Conservation (phyloP, 805 yeast species). For the Metschnikowia vanudenii region DNA sequence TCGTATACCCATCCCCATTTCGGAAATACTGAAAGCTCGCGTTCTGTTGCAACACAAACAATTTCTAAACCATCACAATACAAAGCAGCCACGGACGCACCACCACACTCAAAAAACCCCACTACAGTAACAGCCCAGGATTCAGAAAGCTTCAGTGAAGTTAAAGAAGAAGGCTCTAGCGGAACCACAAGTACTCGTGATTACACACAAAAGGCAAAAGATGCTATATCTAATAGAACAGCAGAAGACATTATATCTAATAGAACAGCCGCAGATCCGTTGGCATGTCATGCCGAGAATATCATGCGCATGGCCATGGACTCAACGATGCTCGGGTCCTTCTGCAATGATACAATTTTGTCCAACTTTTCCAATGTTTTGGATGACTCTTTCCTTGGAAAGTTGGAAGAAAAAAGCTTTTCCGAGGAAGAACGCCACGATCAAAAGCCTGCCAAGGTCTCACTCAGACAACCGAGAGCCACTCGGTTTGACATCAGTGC, state of each 20-base stretch:
- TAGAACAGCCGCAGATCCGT: slow-evolving; percentile 32
- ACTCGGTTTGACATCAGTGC: slow-evolving; percentile 37
- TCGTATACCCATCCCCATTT: neutral
- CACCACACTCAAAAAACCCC: too few species aligned
- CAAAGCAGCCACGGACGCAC: too few species aligned
- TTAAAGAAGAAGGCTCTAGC: too few species aligned
- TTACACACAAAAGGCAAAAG: neutral
- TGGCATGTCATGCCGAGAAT: slow-evolving; percentile 47
- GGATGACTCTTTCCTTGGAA: slow-evolving; percentile 31
- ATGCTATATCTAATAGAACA: neutral
- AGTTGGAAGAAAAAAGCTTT: slow-evolving; percentile 16
- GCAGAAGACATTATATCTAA: neutral
- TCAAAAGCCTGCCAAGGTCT: neutral
- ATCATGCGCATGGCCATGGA: slow-evolving; percentile 48
- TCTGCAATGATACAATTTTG: slow-evolving; percentile 37
- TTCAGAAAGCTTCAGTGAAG: too few species aligned
- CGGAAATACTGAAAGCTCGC: neutral
- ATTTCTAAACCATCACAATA: too few species aligned
- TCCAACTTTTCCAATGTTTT: slow-evolving; percentile 32
- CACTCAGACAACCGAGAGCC: slow-evolving; percentile 20
- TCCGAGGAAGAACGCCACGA: slow-evolving; percentile 14
- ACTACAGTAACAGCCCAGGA: too few species aligned
- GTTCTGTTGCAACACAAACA: too few species aligned
- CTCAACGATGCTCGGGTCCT: slow-evolving; percentile 45
- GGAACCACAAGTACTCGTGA: too few species aligned